Evolutionary conservation across 1,284 basidiomycete genomes (phyloP), one percentile per base, ranked within the genome.

Genomic region (Austropuccinia psidii): DNA sequence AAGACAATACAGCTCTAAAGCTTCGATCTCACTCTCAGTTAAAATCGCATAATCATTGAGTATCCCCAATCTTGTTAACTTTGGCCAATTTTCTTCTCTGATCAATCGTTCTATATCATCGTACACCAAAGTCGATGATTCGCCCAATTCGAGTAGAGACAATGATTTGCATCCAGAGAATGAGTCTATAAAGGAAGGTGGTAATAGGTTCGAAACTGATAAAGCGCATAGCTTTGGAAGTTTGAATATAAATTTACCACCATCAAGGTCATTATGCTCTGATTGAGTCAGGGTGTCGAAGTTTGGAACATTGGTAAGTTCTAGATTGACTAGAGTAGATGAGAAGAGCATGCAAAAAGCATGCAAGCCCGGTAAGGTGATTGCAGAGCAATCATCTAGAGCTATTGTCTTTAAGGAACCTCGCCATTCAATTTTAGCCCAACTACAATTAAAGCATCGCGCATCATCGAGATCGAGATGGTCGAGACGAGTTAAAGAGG

Each of bases 201-300:
- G 62, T 4, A 65, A 24, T n/a, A 49, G 45, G 62, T 35, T 65
- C 29, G 62, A 65, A 13, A 65, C 39, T 27, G 62, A 65, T 27
- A 65, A n/a, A 1, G 45, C 52, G 6, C 27, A 35, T 15, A 65
- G 35, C 2, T n/a, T 5, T 5, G 43, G 27, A 15, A 65, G 31
- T 8, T 52, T 33, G 35, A 50, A 37, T 24, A 19, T 27, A 29
- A n/a, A 65, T 4, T 19, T 15, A 21, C 41, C 60, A 4, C 35
- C 49, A 21, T 54, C 64, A 11, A 31, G n/a, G 33, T 66, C 64
- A n/a, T 19, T 45, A 11, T 11, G 41, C 41, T 45, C 41, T 11
- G n/a, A n/a, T 11, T 45, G 41, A 11, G 41, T 45, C 11, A 45
- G 11, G 9, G 9, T 45, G 9, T 45, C n/a, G 41, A 9, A 45